These are phyloP conservation scores for Macrophomina phaseolina DNA, from an alignment of 2,329 filamentous ascomycete species.

Conservation along the genomic window DNA sequence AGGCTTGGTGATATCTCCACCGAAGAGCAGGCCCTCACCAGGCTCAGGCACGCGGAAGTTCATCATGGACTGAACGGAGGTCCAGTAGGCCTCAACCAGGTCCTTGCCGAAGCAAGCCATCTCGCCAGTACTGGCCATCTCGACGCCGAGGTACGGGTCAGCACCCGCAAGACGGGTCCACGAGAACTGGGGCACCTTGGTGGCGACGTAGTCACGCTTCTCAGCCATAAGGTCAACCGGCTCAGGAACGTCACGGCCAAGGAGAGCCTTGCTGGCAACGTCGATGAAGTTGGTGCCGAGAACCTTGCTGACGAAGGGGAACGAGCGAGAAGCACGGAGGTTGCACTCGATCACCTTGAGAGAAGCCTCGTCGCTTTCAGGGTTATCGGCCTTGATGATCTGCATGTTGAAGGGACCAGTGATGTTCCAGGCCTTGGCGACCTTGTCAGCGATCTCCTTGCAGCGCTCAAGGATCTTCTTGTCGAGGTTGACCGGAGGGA, in stretches of 20 bases:
- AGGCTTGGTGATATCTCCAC: conserved; percentile 76
- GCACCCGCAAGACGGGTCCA: conserved; percentile 98
- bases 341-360: conserved; percentile 99
- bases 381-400: conserved; percentile 89
- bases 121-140: conserved; percentile 96
- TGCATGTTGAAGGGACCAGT: conserved; percentile 99
- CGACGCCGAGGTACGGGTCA: conserved; percentile 95
- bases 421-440: conserved; percentile 95
- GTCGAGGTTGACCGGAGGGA: conserved; percentile 84
- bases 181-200: conserved; percentile 98
- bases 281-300: conserved; percentile 97
- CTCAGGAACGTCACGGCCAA: conserved; percentile 82
- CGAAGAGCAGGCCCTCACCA: conserved; percentile 93
- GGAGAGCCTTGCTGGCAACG: conserved; percentile 88
- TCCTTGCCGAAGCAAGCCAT: conserved; percentile 99
- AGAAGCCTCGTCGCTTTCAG: conserved; percentile 73
- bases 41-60: conserved; percentile 97
- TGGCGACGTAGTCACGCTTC: conserved; percentile 90
- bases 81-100: conserved; percentile 96
- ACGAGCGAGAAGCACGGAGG: conserved; percentile 93
- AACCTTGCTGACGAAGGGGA: conserved; percentile 98
- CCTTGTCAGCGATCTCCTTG: conserved; percentile 95
- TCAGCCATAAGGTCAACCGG: conserved; percentile 86
- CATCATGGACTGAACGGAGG: conserved; percentile 94
- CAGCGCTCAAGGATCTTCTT: conserved; percentile 79